Evolutionary conservation across 2,329 filamentous ascomycete genomes (phyloP).

Genomic region (Penicillium sp.): DNA sequence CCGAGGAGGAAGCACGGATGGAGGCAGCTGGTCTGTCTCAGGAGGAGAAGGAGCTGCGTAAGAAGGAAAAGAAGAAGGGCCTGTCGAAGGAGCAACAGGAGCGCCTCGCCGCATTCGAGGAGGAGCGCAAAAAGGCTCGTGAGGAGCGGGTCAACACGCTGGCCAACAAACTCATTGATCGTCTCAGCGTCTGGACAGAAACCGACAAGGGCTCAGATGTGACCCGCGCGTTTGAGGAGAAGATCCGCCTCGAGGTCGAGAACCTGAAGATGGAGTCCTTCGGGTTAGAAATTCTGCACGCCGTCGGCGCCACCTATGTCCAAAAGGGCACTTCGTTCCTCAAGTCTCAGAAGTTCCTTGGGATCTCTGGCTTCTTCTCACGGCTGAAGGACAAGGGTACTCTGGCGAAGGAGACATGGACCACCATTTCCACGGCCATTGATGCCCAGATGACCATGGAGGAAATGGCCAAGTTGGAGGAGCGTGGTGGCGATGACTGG

Average conservation of each 20-base stretch:
- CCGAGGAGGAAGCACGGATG: conserved; percentile 70
- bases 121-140: conserved; percentile 76
- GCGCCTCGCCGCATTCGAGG: conserved; percentile 82
- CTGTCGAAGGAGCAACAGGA: conserved; percentile 90
- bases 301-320: conserved; percentile 87
- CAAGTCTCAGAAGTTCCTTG: conserved; percentile 94
- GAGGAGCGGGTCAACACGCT: conserved; percentile 87
- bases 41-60: conserved; percentile 71
- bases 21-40: conserved; percentile 63
- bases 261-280: conserved; percentile 99
- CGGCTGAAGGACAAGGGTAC: conserved; percentile 94
- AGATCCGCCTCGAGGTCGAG: conserved; percentile 91
- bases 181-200: conserved; percentile 93
- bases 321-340: conserved; percentile 83
- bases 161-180: conserved; percentile 78
- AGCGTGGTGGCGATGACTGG: conserved; percentile 94
- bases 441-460: conserved; percentile 98
- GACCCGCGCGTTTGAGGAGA: conserved; percentile 85
- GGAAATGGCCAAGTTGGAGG: conserved; percentile 95
- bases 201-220: conserved; percentile 86
- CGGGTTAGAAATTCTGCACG: conserved; percentile 91
- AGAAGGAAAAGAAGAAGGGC: conserved; percentile 85
- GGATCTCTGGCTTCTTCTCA: conserved; percentile 91
- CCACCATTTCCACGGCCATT: conserved; percentile 91
- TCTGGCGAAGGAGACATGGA: conserved; percentile 97